Percentiles rank a stretch among this genome's conserved stretches.
These are phyloP conservation scores for Clonostachys rhizophaga DNA, from an alignment of 2,329 filamentous ascomycete genomes.

Conservation along the genomic window DNA sequence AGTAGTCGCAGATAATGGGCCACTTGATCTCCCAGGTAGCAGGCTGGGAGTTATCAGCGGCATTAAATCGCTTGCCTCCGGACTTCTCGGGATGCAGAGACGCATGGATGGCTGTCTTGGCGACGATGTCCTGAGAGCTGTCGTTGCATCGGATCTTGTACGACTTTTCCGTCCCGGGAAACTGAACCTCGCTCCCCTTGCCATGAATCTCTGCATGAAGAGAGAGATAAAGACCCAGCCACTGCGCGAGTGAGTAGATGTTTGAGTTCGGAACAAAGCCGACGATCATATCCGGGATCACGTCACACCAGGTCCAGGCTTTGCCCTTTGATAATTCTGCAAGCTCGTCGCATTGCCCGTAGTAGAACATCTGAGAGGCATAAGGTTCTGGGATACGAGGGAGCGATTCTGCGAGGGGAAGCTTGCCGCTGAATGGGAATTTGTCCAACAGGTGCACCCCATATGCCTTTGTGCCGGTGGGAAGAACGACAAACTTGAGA, in stretches of 20 bases:
- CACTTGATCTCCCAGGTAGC: constrained; percentile 35
- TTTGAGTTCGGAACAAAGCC: constrained; percentile 38
- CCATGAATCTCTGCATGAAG: constrained; percentile 28
- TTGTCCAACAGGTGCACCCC: constrained; percentile 20
- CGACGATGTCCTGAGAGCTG: constrained; percentile 27
- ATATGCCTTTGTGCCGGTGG: constrained; percentile 34
- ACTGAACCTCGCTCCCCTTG: constrained; percentile 21
- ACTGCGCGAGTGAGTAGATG: constrained; percentile 32
- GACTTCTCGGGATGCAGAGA: constrained; percentile 30
- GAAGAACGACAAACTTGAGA: constrained; percentile 31
- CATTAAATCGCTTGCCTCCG: constrained; percentile 31
- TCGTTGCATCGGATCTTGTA: constrained; percentile 25
- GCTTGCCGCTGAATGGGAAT: constrained; percentile 18
- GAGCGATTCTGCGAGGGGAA: constrained; percentile 28
- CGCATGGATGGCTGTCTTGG: constrained; percentile 32
- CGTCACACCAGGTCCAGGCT: constrained; percentile 34
- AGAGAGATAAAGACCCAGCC: constrained; percentile 27
- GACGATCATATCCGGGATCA: constrained; percentile 34
- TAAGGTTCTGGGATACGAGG: constrained; percentile 33
- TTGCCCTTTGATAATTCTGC: constrained; percentile 25
- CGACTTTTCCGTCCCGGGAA: constrained; percentile 25
- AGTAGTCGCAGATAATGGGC: constrained; percentile 38
- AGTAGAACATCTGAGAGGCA: constrained; percentile 38
- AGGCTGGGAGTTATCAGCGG: constrained; percentile 27
- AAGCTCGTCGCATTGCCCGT: constrained; percentile 34